Base-by-base conservation (phyloP, 2,329 filamentous ascomycete genomes). In the Lecanoromycetidae sp. region DNA sequence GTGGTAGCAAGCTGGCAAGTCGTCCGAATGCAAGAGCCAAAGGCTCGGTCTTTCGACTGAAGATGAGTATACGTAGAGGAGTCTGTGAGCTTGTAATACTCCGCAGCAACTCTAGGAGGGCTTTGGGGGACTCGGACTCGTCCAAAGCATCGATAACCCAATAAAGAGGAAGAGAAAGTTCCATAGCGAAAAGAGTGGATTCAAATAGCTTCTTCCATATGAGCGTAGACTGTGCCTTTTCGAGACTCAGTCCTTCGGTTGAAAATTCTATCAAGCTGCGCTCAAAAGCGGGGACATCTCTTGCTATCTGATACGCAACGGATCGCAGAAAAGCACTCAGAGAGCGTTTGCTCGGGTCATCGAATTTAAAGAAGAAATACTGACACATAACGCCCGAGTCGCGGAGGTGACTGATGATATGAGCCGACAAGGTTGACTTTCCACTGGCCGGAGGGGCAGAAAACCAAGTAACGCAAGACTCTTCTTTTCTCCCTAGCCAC, bases 101-200 rank as follows among this genome's bases (percentile, higher is more conserved):
- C 2, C 53, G 49, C 1, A 68, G 49, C 1, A 66, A 36, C 22
- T 54, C 53, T 0, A 65, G 37, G 1, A 66, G 13, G 1, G 54
- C 29, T 5, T 47, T n/a, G 4, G 63, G 45, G 12, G 57, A 15
- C 19, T 64, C 58, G 15, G 57, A 56, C 38, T 69, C 64, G 41
- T 68, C 64, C 1, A 68, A 25, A 2, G 57, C 65, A 56, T 69
- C 65, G 36, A 68, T 60, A 7, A 68, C 53, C 63, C 61, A 64
- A 51, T 64, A 67, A 2, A 68, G 19, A 1, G 62, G 57, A 3
- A 44, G 19, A 4, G 46, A 6, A 1, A 49, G 23, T 3, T 53
- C 32, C 25, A 57, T 55, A 8, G 52, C 52, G 49, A 60, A 63
- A 7, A 67, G 49, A 23, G 56, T 54, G 8, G 54, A 53, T 26